phyloP scores from a whole-genome alignment of 2,329 filamentous ascomycete species.

The Pseudomassariella vexata region DNA sequence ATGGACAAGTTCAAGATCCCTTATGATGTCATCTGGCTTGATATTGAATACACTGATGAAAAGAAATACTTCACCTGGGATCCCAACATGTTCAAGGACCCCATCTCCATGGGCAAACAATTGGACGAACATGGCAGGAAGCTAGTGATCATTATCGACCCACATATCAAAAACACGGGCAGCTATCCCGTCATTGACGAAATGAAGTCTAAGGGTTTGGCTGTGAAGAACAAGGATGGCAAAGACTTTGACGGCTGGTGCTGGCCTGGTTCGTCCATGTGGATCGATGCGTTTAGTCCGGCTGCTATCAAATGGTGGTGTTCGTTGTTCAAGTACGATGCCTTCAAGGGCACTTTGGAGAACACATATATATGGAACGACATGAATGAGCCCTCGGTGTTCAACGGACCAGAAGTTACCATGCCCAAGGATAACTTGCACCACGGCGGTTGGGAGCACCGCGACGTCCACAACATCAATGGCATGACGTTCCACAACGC shows the following conservation, averaged over 20 bases:
- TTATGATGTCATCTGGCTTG: conserved; percentile 98
- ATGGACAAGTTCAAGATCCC: conserved; percentile 95
- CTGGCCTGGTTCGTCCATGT: conserved; percentile 95
- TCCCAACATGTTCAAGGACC: conserved; percentile 77
- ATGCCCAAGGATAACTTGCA: conserved; percentile 99
- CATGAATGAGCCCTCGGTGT: conserved; percentile 99
- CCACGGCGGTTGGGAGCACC: conserved; percentile 87
- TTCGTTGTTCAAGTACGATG: conserved; percentile 77
- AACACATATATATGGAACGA: conserved; percentile 99
- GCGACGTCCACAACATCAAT: conserved; percentile 93
- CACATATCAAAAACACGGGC: conserved; percentile 90
- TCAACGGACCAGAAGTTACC: conserved; percentile 95
- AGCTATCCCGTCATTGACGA: conserved; percentile 74
- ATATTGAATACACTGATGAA: conserved; percentile 94
- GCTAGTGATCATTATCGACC: conserved; percentile 90
- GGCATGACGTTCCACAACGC: conserved; percentile 95
- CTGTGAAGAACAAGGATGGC: conserved; percentile 83
- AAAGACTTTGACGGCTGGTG: conserved; percentile 95
- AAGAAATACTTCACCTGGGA: conserved; percentile 99
- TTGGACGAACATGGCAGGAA: conserved; percentile 82
- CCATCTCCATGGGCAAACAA: conserved; percentile 81
- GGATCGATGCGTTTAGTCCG: conserved; percentile 96
- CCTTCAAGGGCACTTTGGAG: conserved; percentile 76
- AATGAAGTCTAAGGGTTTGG: conserved; percentile 76
- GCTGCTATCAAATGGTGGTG: conserved; percentile 89